Percentiles rank a stretch among this genome's conserved stretches.
phyloP scores from a whole-genome alignment of 495 filamentous ascomycete species.

The Penicillium pancosmium region DNA sequence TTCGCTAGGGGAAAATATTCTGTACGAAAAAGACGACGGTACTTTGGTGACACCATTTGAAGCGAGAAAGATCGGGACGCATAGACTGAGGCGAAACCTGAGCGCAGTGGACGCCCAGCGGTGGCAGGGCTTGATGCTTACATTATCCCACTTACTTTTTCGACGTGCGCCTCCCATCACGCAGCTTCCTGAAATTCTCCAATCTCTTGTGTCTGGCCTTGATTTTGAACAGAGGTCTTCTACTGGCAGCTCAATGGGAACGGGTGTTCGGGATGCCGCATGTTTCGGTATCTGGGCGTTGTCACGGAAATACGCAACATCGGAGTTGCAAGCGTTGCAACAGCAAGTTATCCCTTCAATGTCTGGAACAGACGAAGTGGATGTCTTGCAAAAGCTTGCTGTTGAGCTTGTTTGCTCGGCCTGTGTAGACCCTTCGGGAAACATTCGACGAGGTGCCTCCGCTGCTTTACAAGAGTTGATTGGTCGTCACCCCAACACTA shows the following conservation, averaged over 20 bases:
- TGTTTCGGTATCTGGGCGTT: constrained; percentile 95
- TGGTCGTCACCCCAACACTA: constrained; percentile 84
- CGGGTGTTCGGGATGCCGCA: constrained; percentile 93
- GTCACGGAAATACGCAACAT: constrained; percentile 81
- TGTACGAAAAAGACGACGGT: constrained; percentile 57
- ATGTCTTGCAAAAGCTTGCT: constrained; percentile 73
- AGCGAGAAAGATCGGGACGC: constrained; percentile 32
- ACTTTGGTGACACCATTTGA: constrained; percentile 39
- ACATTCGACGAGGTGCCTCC: constrained; percentile 88
- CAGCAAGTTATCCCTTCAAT: constrained; percentile 36
- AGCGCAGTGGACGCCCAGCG: constrained; percentile 73
- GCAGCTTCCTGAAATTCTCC: constrained; percentile 69
- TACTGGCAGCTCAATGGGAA: constrained; percentile 80
- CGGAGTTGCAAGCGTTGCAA: constrained; percentile 69
- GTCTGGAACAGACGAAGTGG: constrained; percentile 30
- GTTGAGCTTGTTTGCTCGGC: constrained; percentile 78
- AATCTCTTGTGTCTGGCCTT: constrained; percentile 71
- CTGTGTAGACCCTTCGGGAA: constrained; percentile 86
- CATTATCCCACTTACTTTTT: constrained; percentile 82
- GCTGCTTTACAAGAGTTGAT: constrained; percentile 94
- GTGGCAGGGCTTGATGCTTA: constrained; percentile 92
- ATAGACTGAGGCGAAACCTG: constrained; percentile 58
- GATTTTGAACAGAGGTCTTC: constrained; percentile 83
- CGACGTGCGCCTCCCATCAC: constrained; percentile 68
- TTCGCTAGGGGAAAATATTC: constrained; percentile 72